Percentiles rank a stretch among this genome's conserved stretches.
Conservation (phyloP, 768 basidiomycete genomes). For the Boletus pseudo-olivaceus region DNA sequence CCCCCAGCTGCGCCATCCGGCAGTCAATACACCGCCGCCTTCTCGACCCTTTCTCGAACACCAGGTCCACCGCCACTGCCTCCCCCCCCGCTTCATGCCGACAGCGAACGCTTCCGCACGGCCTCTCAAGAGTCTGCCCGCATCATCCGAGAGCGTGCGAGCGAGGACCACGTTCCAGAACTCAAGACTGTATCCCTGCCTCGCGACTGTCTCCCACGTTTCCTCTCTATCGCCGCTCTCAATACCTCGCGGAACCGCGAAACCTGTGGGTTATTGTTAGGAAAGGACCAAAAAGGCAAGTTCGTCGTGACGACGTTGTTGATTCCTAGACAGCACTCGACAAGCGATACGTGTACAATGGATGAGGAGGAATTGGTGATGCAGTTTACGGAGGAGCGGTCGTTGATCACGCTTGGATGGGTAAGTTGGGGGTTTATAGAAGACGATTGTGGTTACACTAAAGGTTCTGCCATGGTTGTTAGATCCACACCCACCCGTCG, state of each 20-base stretch:
- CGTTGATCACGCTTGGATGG: conserved; percentile 88
- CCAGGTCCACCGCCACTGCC: conserved; percentile 22
- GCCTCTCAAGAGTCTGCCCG: conserved; percentile 35
- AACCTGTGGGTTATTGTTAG: conserved; percentile 83
- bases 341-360: conserved; percentile 91
- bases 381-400: conserved; percentile 78
- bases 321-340: conserved; percentile 86
- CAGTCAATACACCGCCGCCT: conserved; percentile 20
- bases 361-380: conserved; percentile 85
- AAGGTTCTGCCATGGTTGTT: conserved; percentile 6
- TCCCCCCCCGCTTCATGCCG: conserved; percentile 23
- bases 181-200: conserved; percentile 70
- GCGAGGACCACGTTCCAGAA: conserved; percentile 37
- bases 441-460: background rate
- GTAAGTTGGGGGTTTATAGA: conserved; percentile 40
- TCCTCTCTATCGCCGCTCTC: conserved; percentile 70
- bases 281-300: conserved; percentile 57
- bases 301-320: conserved; percentile 77
- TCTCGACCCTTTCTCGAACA: conserved; percentile 27
- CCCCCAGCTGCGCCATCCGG: conserved; percentile 3
- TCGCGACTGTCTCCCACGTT: conserved; percentile 66
- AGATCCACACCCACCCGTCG: conserved; percentile 93
- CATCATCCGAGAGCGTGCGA: conserved; percentile 28
- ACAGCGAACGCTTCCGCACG: conserved; percentile 30
- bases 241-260: conserved; percentile 80